These are phyloP conservation scores for Colletotrichum costaricense DNA, from an alignment of 2,329 filamentous ascomycete genomes.

Conservation along the genomic window DNA sequence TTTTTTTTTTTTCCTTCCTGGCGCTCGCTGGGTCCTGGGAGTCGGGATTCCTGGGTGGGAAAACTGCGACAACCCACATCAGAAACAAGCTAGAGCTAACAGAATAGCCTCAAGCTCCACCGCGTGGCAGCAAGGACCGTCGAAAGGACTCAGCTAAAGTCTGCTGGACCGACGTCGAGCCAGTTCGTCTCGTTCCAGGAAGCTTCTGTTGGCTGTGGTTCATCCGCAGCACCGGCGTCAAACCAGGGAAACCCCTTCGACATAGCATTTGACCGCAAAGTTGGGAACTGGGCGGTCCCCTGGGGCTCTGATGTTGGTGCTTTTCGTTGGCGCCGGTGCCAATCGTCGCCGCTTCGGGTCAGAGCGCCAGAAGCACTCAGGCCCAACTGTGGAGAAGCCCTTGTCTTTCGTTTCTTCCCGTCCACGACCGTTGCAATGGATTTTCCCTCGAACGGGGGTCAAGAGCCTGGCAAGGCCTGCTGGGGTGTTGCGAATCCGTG, in stretches of 20 bases:
- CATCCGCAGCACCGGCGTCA: constrained; percentile 2
- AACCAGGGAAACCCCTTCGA: constrained; percentile 19
- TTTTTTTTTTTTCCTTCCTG: background rate
- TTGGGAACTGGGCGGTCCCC: constrained; percentile 13
- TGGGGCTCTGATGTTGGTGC: constrained; percentile 4
- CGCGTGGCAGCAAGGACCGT: constrained; percentile 24
- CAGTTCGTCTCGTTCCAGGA: background rate
- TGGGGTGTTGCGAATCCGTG: background rate
- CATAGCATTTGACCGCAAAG: constrained; percentile 23
- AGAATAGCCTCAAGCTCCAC: constrained; percentile 20
- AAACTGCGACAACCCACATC: background rate
- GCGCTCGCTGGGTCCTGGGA: background rate
- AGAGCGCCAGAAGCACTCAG: constrained; percentile 45
- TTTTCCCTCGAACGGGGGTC: constrained; percentile 1
- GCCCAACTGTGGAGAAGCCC: constrained; percentile 49
- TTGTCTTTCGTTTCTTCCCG: constrained; percentile 36
- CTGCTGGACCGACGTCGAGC: constrained; percentile 10
- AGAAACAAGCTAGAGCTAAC: constrained; percentile 3
- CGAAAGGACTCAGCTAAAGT: constrained; percentile 21
- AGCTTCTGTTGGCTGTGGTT: constrained; percentile 23
- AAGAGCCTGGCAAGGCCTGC: constrained; percentile 1
- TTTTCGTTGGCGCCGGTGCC: constrained; percentile 30
- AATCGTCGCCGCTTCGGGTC: constrained; percentile 34
- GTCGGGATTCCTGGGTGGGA: background rate
- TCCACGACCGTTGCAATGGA: constrained; percentile 32